Percentiles rank a stretch among this genome's conserved stretches.
Conservation (phyloP, 2,329 filamentous ascomycete genomes). For the Cladosporium sp. region DNA sequence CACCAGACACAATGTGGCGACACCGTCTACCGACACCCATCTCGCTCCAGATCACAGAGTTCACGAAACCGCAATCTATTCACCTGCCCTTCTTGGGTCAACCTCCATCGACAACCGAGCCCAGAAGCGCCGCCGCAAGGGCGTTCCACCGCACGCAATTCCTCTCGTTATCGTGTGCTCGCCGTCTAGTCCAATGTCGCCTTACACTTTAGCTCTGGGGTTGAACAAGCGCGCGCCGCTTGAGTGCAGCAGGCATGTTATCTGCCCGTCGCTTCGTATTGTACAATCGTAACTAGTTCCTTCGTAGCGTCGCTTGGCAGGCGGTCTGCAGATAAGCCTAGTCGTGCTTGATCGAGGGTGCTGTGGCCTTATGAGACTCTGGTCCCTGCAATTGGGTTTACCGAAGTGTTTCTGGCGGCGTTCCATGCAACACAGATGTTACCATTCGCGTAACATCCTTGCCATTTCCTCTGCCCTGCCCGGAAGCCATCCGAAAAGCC, state of each 20-base stretch:
- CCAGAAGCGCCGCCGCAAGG: background rate
- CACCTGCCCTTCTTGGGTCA: background rate
- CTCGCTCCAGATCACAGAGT: background rate
- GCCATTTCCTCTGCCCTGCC: background rate
- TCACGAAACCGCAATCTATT: background rate
- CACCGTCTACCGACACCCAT: background rate
- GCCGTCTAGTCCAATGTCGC: background rate
- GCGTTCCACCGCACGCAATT: background rate
- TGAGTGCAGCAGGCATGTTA: background rate
- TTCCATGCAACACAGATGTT: background rate
- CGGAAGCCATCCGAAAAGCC: background rate
- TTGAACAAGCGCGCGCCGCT: background rate
- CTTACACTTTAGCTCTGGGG: background rate
- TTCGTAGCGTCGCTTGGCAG: background rate
- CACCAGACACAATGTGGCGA: background rate
- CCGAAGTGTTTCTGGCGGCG: background rate
- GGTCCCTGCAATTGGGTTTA: background rate
- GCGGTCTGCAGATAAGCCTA: background rate
- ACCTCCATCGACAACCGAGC: background rate
- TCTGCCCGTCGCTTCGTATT: background rate
- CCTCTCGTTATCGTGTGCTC: slow-evolving; percentile 1
- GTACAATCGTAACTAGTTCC: background rate
- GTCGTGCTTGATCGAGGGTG: no score
- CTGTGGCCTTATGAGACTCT: background rate
- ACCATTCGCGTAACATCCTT: background rate